Percentiles rank a stretch among this genome's conserved stretches.
Evolutionary conservation across 768 basidiomycete species (phyloP).

Genomic region (Termitomyces sp.): DNA sequence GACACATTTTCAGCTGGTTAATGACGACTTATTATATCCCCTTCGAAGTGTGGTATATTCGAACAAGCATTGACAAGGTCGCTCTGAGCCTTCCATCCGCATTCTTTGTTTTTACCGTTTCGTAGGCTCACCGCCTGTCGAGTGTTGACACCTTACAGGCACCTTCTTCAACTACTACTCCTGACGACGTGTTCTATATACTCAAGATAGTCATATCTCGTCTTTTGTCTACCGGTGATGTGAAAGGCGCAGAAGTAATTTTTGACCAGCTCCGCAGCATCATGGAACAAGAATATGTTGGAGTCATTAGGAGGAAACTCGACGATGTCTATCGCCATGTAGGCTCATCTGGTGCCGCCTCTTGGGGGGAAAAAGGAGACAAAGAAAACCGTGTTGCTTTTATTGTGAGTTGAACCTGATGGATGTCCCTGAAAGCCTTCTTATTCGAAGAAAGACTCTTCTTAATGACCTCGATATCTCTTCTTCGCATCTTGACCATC

Average conservation of each 20-base stretch:
- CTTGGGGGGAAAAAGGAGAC: slow-evolving; percentile 71
- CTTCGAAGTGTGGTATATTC: slow-evolving; percentile 88
- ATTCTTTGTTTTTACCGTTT: neutral
- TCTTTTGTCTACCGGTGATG: slow-evolving; percentile 71
- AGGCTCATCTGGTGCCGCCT: slow-evolving; percentile 34
- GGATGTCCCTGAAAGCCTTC: neutral
- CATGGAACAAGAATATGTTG: slow-evolving; percentile 80
- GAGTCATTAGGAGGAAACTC: slow-evolving; percentile 76
- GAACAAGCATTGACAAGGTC: slow-evolving; percentile 85
- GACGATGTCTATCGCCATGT: slow-evolving; percentile 79
- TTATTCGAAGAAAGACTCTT: slow-evolving; percentile 50
- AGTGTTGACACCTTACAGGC: slow-evolving; percentile 60
- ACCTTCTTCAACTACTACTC: slow-evolving; percentile 67
- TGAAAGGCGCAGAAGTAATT: slow-evolving; percentile 51
- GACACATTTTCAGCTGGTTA: slow-evolving; percentile 58
- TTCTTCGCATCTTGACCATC: slow-evolving; percentile 80
- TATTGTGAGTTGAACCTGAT: slow-evolving; percentile 54
- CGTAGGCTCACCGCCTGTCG: slow-evolving; percentile 84
- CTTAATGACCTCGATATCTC: slow-evolving; percentile 96
- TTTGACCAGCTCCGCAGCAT: slow-evolving; percentile 62
- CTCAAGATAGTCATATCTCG: slow-evolving; percentile 80
- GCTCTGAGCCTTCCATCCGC: neutral
- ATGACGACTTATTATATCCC: slow-evolving; percentile 78
- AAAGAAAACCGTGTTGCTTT: slow-evolving; percentile 75
- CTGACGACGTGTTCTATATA: slow-evolving; percentile 96